Evolutionary conservation across 805 yeast species (phyloP), one percentile per base, ranked within the genome.

Genomic region (Metschnikowia chrysomelidarum): DNA sequence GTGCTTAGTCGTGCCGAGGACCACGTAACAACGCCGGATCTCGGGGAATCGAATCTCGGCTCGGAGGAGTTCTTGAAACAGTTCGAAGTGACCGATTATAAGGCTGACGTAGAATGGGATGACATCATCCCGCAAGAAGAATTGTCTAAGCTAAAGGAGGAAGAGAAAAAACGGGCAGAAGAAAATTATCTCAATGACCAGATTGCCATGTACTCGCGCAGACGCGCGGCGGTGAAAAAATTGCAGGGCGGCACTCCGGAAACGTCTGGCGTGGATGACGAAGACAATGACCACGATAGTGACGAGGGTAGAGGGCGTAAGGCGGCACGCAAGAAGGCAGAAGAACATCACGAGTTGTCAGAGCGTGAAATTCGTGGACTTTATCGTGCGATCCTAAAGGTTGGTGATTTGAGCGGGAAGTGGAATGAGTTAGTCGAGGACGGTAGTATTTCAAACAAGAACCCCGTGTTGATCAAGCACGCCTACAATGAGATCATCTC

Each of bases 41-140:
- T 93, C 14, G 98, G 98, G 4, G 98, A 93, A 54, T 86, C 96
- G n/a, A 94, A 93, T 53, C 71, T 93, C 36, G 99, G 99, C 41
- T 96, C 98, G 38, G 99, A 93, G 60, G 99, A 93, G 64, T 93
- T 93, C 56, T 73, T 93, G 64, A 87, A 80, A 54, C 99, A 93
- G 63, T 93, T 93, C 59, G 98, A 93, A 62, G 98, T 93, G 34
- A 93, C 99, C 0, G 98, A 93, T 58, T 94, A 89, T 60, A 93
- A 93, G 66, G 98, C 98, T 1, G 96, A 91, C 59, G 88, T 91
- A 43, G 94, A 88, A 46, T 93, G 99, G 99, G 98, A 93, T 65
- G 99, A 93, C 60, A 93, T 93, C 50, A 93, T 93, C 52, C 99
- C 99, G 0, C 89, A 87, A 46, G 95, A 86, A 28, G 98, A 93